A percentile compares a stretch with the other conserved stretches of the same genome.
phyloP scores from a whole-genome alignment of 1,284 basidiomycete genomes.

The Grifola frondosa region DNA sequence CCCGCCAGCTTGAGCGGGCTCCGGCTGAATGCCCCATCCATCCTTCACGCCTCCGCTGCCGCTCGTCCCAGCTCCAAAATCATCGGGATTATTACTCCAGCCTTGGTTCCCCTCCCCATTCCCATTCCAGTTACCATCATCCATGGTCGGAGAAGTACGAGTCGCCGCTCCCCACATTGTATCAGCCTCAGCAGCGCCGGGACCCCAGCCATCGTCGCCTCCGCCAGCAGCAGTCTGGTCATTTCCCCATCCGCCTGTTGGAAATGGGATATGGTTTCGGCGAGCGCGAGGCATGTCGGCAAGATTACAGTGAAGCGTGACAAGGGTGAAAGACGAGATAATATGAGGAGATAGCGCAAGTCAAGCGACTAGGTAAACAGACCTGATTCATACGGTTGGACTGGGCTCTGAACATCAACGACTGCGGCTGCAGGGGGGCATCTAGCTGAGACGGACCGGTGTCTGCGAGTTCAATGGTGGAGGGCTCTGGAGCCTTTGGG shows the following conservation, averaged over 20 bases:
- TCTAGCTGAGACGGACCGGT: too few relatives aligned
- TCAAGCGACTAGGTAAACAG: too few relatives aligned
- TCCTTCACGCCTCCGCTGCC: too few relatives aligned
- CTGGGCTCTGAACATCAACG: too few relatives aligned
- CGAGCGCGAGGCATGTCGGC: conserved; percentile 14
- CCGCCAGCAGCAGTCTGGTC: conserved; percentile 12
- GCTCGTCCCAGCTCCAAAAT: too few relatives aligned
- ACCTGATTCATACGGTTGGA: too few relatives aligned
- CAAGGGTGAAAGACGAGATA: too few relatives aligned
- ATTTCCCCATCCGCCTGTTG: conserved; percentile 16
- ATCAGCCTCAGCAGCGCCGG: conserved; percentile 13
- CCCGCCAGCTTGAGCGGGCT: not conserved
- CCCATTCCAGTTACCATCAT: not conserved
- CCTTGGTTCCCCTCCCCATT: conserved; percentile 2
- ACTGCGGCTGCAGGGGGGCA: too few relatives aligned
- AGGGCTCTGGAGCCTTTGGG: too few relatives aligned
- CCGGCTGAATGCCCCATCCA: not conserved
- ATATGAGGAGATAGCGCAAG: too few relatives aligned
- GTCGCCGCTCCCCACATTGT: conserved; percentile 1
- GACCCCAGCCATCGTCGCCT: conserved; percentile 12
- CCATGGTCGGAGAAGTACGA: not conserved
- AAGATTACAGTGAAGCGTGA: too few relatives aligned
- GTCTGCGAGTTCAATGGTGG: too few relatives aligned
- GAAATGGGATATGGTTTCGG: conserved; percentile 19
- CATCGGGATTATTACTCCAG: not conserved